phyloP scores from a whole-genome alignment of 169 alveolate species.

The Plasmodium vinckei region DNA sequence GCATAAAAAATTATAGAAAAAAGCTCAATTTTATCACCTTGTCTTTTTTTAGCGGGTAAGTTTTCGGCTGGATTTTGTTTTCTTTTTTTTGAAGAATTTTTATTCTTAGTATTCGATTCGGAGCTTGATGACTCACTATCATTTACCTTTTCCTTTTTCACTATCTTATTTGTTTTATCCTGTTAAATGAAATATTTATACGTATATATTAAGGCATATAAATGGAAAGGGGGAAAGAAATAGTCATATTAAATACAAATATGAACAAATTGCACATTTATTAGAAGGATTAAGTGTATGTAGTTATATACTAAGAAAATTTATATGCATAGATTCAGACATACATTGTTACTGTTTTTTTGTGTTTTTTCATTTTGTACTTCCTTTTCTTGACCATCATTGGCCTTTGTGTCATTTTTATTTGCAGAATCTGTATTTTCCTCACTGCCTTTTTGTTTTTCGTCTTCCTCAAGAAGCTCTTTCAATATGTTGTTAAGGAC shows the following conservation, averaged over 20 bases:
- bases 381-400: constrained; percentile 19
- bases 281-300: neutral
- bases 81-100: constrained; percentile 60
- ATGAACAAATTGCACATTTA: neutral
- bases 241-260: neutral
- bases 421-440: constrained; percentile 7
- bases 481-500: constrained; percentile 46
- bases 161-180: constrained; percentile 4
- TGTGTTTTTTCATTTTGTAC: neutral
- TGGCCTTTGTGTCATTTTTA: constrained; percentile 16
- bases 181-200: neutral
- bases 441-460: constrained; percentile 28
- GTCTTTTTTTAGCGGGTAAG: constrained; percentile 61
- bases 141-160: constrained; percentile 47
- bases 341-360: neutral
- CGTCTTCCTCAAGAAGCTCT: constrained; percentile 63
- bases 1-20: neutral
- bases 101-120: constrained; percentile 43
- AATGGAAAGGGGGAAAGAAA: neutral
- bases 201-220: neutral
- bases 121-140: constrained; percentile 30
- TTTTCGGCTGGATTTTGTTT: constrained; percentile 26
- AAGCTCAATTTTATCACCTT: constrained; percentile 30
- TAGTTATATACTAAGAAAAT: neutral
- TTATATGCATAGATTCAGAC: neutral